Evolutionary conservation across 2,329 filamentous ascomycete species (phyloP), one percentile per base, ranked within the genome.

Genomic region (Juglanconis sp.): DNA sequence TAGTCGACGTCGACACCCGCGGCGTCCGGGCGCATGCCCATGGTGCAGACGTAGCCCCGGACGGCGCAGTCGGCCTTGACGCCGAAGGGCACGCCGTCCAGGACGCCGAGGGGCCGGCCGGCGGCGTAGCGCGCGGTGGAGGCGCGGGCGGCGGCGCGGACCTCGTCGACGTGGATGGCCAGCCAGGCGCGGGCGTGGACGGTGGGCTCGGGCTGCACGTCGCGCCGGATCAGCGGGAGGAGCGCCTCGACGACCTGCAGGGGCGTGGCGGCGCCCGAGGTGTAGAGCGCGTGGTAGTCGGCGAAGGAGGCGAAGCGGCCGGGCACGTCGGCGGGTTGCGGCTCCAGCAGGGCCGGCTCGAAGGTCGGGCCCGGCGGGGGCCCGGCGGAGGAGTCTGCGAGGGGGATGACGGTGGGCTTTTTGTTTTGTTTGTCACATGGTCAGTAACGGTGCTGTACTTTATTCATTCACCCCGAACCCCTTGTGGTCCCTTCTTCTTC

Each of bases 1-100:
- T 73, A 79, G 3, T 76, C 72, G 44, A 42, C 15, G 42, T 30
- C 31, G 52, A 54, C 30, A n/a, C 24, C 5, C 7, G 46, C 7
- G 6, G 78, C 68, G 2, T 78, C 82, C 60, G 83, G 81, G 64
- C 88, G 80, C 68, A 88, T 87, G 30, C 89, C 91, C 52, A 83
- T 75, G 56, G 85, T 88, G 64, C 81, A 84, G 54, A 84, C 81
- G 70, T 92, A 93, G 13, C 89, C 91, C 64, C 85, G 80, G 36
- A 92, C 77, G 64, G 88, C 81, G 15, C 88, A 81, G 68, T 96
- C 91, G 69, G 96, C 92, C 75, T 96, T 96, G 67, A 95, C 84
- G 0, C 88, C 89, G 53, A 96, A 83, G 0, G 92, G 92, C 1
- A 96, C 85, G 11, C 92, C 92, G 68, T 96, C 92, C 7, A 96